Percentiles rank a stretch among this genome's conserved stretches.
These are phyloP conservation scores for Trichoderma hamatum DNA, from an alignment of 2,329 filamentous ascomycete species.

Conservation along the genomic window DNA sequence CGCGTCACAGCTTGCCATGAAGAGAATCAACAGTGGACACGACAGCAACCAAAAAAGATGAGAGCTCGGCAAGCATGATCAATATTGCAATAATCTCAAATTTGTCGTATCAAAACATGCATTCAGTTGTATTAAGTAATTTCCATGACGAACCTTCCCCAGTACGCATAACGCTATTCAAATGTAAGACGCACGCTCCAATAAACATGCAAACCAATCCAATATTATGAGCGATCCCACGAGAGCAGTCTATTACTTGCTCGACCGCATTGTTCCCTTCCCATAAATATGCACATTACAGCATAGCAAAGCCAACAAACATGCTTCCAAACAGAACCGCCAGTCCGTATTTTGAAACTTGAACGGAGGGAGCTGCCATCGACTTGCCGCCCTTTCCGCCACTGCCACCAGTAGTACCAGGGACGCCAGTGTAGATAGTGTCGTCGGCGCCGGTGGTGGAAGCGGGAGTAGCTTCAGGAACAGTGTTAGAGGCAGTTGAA, in stretches of 20 bases:
- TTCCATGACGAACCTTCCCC: constrained; percentile 5
- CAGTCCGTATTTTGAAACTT: constrained; percentile 45
- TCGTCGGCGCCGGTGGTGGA: constrained; percentile 37
- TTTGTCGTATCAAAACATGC: constrained; percentile 18
- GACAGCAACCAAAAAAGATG: neutral
- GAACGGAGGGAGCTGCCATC: constrained; percentile 38
- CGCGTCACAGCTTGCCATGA: neutral
- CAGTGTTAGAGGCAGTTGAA: constrained; percentile 46
- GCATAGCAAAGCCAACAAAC: constrained; percentile 44
- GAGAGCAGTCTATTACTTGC: constrained; percentile 1
- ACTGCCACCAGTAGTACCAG: constrained; percentile 30
- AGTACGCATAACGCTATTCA: constrained; percentile 19
- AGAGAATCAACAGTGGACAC: neutral
- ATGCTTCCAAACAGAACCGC: constrained; percentile 44
- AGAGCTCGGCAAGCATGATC: neutral
- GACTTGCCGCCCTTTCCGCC: constrained; percentile 33
- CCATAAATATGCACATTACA: neutral
- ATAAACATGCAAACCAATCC: constrained; percentile 7
- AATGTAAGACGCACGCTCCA: constrained; percentile 18
- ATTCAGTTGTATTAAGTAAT: constrained; percentile 23
- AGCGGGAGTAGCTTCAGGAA: constrained; percentile 43
- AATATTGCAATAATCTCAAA: constrained; percentile 17
- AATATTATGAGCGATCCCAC: constrained; percentile 15
- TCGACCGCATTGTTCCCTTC: neutral
- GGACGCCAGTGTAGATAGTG: constrained; percentile 44